Conservation (phyloP, 2,329 filamentous ascomycete species). For the Scedosporium apiospermum region DNA sequence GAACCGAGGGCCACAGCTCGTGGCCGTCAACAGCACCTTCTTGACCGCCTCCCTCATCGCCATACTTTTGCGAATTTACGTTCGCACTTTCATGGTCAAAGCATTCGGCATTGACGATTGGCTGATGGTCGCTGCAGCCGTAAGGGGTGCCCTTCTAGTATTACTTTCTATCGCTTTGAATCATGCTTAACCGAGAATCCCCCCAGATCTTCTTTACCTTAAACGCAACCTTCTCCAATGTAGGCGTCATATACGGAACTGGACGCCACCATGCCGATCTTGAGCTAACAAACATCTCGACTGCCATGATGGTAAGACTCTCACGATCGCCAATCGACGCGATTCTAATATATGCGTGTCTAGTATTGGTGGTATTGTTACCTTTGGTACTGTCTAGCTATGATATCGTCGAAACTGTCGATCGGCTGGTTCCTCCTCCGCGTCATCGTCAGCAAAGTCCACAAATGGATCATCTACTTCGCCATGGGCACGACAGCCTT, state of each 20-base stretch:
- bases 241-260: constrained; percentile 29
- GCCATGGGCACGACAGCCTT: constrained; percentile 24
- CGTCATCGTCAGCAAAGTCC: constrained; percentile 23
- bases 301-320: constrained; percentile 24
- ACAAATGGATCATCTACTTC: constrained; percentile 25
- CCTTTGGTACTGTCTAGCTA: constrained; percentile 24
- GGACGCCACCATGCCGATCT: constrained; percentile 26
- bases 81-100: constrained; percentile 21
- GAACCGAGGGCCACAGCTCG: constrained; percentile 21
- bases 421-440: constrained; percentile 32
- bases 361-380: constrained; percentile 29
- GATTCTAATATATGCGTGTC: constrained; percentile 11
- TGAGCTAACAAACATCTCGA: constrained; percentile 12
- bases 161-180: too few species aligned
- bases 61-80: constrained; percentile 21
- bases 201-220: constrained; percentile 23
- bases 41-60: constrained; percentile 15
- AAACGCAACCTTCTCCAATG: constrained; percentile 22
- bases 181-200: too few species aligned
- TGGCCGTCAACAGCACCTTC: constrained; percentile 22
- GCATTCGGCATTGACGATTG: constrained; percentile 26
- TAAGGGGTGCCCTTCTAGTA: too few species aligned
- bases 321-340: background rate
- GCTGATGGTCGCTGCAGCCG: constrained; percentile 21
- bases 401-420: constrained; percentile 30